Evolutionary conservation across 106 monocot species (phyloP).

Genomic region (Dendrobium nobile): DNA sequence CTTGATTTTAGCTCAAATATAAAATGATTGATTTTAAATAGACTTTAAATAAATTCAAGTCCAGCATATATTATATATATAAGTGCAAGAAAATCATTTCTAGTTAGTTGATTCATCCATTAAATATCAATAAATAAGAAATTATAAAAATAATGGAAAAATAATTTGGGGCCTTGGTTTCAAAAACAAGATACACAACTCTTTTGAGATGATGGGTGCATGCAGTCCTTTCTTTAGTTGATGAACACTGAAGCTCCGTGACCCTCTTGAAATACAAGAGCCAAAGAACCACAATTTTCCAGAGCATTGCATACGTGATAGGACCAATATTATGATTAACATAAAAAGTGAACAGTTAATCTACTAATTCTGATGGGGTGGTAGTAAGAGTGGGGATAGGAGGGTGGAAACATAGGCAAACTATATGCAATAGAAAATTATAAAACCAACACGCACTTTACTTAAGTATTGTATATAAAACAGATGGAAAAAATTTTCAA

Average conservation of each 20-base stretch:
- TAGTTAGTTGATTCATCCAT: neutral
- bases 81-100: neutral
- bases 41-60: neutral
- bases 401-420: neutral
- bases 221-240: neutral
- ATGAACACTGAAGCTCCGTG: neutral
- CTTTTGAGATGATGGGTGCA: neutral
- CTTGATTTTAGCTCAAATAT: neutral
- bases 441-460: neutral
- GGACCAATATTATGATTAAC: neutral
- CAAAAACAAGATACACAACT: neutral
- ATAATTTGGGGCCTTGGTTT: neutral
- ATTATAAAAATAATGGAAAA: neutral
- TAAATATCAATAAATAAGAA: neutral
- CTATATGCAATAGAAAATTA: neutral
- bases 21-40: neutral
- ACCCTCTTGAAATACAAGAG: neutral
- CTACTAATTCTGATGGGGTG: neutral
- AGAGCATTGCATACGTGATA: neutral
- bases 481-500: slow-evolving; percentile 3
- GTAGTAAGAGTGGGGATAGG: neutral
- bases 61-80: too few relatives aligned
- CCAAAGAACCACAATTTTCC: neutral
- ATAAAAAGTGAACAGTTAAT: neutral
- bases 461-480: neutral